Evolutionary conservation across 805 yeast genomes (phyloP), one percentile per base, ranked within the genome.

Genomic region (Yarrowia yakushimensis): DNA sequence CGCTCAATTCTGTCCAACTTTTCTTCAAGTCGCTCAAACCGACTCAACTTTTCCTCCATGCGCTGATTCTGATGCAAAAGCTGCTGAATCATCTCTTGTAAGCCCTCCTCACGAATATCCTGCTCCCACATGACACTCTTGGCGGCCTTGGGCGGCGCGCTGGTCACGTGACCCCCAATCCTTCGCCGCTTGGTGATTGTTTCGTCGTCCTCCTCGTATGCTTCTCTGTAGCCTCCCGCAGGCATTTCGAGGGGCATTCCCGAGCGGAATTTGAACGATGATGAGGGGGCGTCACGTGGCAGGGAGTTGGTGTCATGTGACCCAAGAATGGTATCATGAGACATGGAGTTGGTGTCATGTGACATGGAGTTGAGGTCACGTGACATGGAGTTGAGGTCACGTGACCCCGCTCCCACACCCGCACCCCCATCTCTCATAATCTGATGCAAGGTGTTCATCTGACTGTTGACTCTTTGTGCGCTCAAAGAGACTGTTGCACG

Each of bases 171-270:
- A 15, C 55, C 23, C 12, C 9, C 20, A 2, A 52, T 23, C 8
- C 59, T 11, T 1, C 59, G 20, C 13, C 37, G 28, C 43, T 52
- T 52, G 4, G 59, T 52, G 22, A 52, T 34, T 17, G 59, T 52
- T 4, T 52, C 59, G 13, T 52, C 59, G 13, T 52, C 59, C 13
- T 52, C 43, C 17, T 34, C 43, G 18, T 34, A 25, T 10, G 15
- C 33, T 25, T 25, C 12, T 10, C 43, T 17, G 59, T 34, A 52
- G 2, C 43, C 59, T 6, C 59, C 43, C 11, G 5, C 3, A 4
- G 59, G 59, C 43, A 52, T 22, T 9, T 52, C 43, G 34, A 52
- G 33, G 2, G 59, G 43, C 59, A 52, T 52, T 9, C 43, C 43
- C 11, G 59, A 52, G 17, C 43, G 30, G 43, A 52, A 52, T 9